Conservation (phyloP, 345 rosid genomes). For the Tarenaya hassleriana region DNA sequence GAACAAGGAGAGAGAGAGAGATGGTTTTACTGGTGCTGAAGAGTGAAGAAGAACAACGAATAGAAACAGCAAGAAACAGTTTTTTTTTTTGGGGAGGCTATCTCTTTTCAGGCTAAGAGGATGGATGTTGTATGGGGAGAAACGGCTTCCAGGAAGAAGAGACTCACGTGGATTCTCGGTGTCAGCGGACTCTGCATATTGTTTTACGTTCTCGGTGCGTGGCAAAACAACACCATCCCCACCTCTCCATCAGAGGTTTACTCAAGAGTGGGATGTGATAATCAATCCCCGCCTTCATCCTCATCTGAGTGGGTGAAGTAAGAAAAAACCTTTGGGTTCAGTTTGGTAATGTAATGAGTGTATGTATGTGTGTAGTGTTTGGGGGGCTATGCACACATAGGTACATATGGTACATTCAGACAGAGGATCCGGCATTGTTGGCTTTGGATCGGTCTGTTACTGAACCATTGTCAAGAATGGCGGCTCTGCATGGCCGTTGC, state of each 20-base stretch:
- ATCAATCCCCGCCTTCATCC: constrained; percentile 22
- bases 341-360: constrained; percentile 27
- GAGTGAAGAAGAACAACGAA: constrained; percentile 25
- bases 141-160: constrained; percentile 59
- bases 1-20: constrained; percentile 7
- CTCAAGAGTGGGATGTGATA: constrained; percentile 27
- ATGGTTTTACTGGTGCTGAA: constrained; percentile 21
- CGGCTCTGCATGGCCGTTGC: constrained; percentile 39
- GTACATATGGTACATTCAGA: constrained; percentile 33
- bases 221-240: constrained; percentile 52
- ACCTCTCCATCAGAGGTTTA: constrained; percentile 28
- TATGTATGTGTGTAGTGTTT: constrained; percentile 19
- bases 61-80: no score
- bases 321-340: constrained; percentile 14
- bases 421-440: not conserved
- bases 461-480: constrained; percentile 60
- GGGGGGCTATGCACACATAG: constrained; percentile 38
- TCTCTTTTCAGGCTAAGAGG: constrained; percentile 72
- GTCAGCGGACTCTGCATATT: constrained; percentile 77
- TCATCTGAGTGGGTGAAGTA: constrained; percentile 7
- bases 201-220: constrained; percentile 76
- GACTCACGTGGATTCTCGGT: constrained; percentile 66
- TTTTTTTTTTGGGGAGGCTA: no score
- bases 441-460: constrained; percentile 23
- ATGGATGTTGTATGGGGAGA: constrained; percentile 99